Base-by-base conservation (phyloP, 176 grass and related monocot genomes). In the Oryza longistaminata region DNA sequence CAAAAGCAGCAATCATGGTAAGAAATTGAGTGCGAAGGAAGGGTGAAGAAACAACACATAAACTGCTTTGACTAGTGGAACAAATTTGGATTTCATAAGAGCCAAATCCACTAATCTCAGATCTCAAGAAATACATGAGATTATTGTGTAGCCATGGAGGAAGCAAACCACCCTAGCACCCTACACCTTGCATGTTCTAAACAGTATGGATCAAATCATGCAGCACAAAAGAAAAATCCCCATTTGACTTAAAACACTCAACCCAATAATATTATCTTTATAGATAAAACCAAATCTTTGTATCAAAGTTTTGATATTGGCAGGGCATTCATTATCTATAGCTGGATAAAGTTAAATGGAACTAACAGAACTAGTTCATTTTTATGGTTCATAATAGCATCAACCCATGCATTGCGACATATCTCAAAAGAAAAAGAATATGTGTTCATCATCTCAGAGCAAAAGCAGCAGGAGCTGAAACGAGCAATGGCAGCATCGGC, bases 131-230 rank as follows among this genome's bases (percentile, higher is more conserved):
- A 26, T 68, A 33, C 7, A 67, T 37, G 62, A 27, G 2, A 12
- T 40, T 61, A 46, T 48, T 14, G 1, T 17, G 45, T 49, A 33
- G 24, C 64, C 77, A 31, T n/a, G 9, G 13, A 68, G 24, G 9
- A 68, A 66, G 24, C 16, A 61, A 61, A 21, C 58, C 58, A 22
- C 58, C 17, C 58, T 61, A 22, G 10, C 24, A 8, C 64, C 25
- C 64, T 80, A 46, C 40, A 80, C 11, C 37, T 48, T 67, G 61
- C 62, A 67, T 80, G 62, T 67, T 80, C 40, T 80, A 80, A 48
- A 49, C 15, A 66, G 64, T 67, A 49, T 48, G 15, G 40, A 22
- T 33, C 39, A 29, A 17, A 80, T 67, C 24, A 80, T 68, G 39
- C 4, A 22, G 74, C 9, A 21, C 21, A 80, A 21, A 42, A 42